phyloP scores from a whole-genome alignment of 495 filamentous ascomycete genomes.

The Hyaloscypha bicolor region DNA sequence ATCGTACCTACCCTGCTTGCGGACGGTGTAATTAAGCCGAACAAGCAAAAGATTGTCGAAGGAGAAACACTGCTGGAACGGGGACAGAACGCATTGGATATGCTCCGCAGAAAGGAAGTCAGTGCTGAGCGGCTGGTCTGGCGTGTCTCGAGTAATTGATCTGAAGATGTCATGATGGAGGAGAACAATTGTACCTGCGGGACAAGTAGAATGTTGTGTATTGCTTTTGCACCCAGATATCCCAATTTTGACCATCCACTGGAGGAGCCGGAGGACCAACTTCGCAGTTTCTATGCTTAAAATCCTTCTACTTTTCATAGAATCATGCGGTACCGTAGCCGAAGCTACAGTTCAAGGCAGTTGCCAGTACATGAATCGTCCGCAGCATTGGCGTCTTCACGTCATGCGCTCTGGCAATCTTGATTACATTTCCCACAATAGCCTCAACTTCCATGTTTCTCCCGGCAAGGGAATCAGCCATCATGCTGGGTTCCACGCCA shows the following conservation, averaged over 20 bases:
- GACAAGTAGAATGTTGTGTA: too few relatives aligned
- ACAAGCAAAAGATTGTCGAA: constrained; percentile 48
- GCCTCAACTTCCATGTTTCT: constrained; percentile 54
- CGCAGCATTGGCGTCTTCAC: constrained; percentile 47
- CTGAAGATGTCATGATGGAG: background rate
- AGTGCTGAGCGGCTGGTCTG: constrained; percentile 55
- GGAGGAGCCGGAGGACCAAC: too few relatives aligned
- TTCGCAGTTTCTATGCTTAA: too few relatives aligned
- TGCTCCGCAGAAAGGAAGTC: constrained; percentile 43
- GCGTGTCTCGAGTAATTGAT: constrained; percentile 36
- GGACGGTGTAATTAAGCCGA: constrained; percentile 47
- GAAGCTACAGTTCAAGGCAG: constrained; percentile 32
- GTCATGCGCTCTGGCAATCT: constrained; percentile 42
- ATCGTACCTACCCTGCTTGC: constrained; percentile 53
- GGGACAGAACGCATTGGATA: constrained; percentile 46
- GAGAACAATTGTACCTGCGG: too few relatives aligned
- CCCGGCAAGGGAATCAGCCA: constrained; percentile 47
- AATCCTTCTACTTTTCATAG: background rate
- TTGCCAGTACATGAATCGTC: constrained; percentile 43
- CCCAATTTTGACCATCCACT: too few relatives aligned
- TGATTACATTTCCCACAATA: constrained; percentile 53
- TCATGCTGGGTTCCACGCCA: constrained; percentile 54
- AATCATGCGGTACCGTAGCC: background rate
- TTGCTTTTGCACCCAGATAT: too few relatives aligned
- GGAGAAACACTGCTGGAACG: constrained; percentile 51